Conservation (phyloP, 345 rosid genomes). For the Aurinia saxatilis region DNA sequence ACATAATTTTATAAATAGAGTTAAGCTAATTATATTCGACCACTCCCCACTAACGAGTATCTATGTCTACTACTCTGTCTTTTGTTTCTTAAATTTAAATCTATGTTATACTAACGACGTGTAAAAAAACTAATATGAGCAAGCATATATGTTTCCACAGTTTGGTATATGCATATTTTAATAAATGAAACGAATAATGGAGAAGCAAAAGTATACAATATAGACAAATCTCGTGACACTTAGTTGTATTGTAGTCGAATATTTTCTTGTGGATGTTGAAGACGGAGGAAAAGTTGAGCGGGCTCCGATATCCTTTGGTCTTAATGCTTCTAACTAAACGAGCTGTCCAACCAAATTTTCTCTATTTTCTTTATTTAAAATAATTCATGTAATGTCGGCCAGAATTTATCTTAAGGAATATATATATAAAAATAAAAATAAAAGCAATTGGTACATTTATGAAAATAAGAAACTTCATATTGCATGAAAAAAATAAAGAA, state of each 20-base stretch:
- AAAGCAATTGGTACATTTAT: neutral
- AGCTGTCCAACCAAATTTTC: constrained; percentile 12
- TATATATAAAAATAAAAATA: neutral
- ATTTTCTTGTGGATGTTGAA: constrained; percentile 37
- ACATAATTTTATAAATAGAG: too few relatives aligned
- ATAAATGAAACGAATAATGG: constrained; percentile 18
- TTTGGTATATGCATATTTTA: neutral
- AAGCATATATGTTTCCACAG: neutral
- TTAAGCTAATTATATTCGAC: too few relatives aligned
- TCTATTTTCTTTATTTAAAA: neutral
- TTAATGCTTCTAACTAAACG: constrained; percentile 13
- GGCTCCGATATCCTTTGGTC: constrained; percentile 13
- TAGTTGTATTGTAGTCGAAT: constrained; percentile 50
- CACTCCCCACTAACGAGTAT: too few relatives aligned
- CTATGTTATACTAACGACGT: neutral
- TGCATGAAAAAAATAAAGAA: neutral
- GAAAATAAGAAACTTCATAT: neutral
- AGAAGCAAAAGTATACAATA: constrained; percentile 20
- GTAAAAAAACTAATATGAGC: neutral
- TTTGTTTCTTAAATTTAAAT: too few relatives aligned
- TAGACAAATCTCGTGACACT: constrained; percentile 70
- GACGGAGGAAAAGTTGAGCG: constrained; percentile 12
- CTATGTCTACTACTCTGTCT: too few relatives aligned
- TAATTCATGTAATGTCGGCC: constrained; percentile 23
- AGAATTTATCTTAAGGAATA: neutral